Conservation (phyloP, 2,329 filamentous ascomycete species). For the Waltergamsia citrina region DNA sequence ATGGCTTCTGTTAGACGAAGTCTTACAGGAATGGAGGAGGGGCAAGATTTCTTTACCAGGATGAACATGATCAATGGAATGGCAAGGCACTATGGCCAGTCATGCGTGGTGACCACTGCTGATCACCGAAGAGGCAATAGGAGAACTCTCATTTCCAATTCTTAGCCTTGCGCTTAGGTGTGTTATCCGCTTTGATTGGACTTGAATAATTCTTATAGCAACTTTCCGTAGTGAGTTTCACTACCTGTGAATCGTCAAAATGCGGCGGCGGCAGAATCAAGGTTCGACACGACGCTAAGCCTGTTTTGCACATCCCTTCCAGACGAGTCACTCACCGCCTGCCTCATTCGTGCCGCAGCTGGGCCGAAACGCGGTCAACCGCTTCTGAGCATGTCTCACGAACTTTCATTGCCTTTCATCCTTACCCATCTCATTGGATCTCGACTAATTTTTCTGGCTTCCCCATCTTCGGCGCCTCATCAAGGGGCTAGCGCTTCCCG, state of each 20-base stretch:
- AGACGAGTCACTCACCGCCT: background rate
- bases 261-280: background rate
- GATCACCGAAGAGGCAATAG: background rate
- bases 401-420: background rate
- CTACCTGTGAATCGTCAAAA: background rate
- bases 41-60: constrained; percentile 23
- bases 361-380: background rate
- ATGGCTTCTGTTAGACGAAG: constrained; percentile 1
- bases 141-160: background rate
- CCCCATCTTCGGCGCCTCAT: too few relatives aligned
- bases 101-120: background rate
- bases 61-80: constrained; percentile 39
- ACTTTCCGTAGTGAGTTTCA: background rate
- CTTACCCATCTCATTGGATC: background rate
- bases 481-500: too few relatives aligned
- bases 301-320: background rate
- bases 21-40: background rate
- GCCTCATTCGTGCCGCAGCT: background rate
- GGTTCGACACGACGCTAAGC: background rate
- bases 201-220: background rate
- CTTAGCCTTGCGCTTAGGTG: too few relatives aligned
- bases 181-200: background rate
- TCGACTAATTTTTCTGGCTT: too few relatives aligned
- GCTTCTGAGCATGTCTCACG: background rate
- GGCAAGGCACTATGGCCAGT: background rate